phyloP scores from a whole-genome alignment of 305 asterid genomes.

The Fraxinus baroniana region DNA sequence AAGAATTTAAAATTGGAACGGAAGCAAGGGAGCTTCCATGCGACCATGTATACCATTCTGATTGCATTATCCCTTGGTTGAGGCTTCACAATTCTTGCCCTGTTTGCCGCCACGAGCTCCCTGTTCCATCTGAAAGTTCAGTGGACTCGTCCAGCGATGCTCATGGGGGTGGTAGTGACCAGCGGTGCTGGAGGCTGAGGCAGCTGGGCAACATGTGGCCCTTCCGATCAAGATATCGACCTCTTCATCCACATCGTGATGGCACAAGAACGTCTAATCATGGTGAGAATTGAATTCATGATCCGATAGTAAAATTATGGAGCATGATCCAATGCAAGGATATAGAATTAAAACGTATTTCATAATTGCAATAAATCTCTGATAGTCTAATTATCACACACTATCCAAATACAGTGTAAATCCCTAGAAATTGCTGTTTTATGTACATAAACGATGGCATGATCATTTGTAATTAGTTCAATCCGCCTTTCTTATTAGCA shows the following conservation, averaged over 20 bases:
- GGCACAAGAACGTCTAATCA: constrained; percentile 15
- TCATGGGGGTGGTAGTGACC: constrained; percentile 24
- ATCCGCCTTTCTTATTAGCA: constrained; percentile 37
- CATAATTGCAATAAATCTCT: not conserved
- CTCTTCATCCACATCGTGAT: constrained; percentile 25
- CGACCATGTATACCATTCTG: constrained; percentile 73
- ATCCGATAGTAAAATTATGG: constrained; percentile 4
- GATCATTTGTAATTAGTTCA: constrained; percentile 15
- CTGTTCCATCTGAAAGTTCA: constrained; percentile 10
- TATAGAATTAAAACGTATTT: not conserved
- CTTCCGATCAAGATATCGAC: constrained; percentile 58
- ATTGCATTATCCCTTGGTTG: constrained; percentile 92
- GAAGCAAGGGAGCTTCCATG: constrained; percentile 86
- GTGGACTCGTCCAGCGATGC: constrained; percentile 27
- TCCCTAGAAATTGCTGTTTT: not conserved
- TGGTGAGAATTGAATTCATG: constrained; percentile 40
- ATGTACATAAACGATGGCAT: not conserved
- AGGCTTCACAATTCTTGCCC: constrained; percentile 96
- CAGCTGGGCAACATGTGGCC: constrained; percentile 61
- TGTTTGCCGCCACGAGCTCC: constrained; percentile 64
- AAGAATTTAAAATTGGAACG: constrained; percentile 58
- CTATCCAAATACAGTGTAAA: not conserved
- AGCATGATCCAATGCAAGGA: constrained; percentile 17
- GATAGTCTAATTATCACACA: not conserved
- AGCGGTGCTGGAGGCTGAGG: constrained; percentile 57